These are phyloP conservation scores for Fragosphaeria purpurea DNA, from an alignment of 2,329 filamentous ascomycete genomes.

Conservation along the genomic window DNA sequence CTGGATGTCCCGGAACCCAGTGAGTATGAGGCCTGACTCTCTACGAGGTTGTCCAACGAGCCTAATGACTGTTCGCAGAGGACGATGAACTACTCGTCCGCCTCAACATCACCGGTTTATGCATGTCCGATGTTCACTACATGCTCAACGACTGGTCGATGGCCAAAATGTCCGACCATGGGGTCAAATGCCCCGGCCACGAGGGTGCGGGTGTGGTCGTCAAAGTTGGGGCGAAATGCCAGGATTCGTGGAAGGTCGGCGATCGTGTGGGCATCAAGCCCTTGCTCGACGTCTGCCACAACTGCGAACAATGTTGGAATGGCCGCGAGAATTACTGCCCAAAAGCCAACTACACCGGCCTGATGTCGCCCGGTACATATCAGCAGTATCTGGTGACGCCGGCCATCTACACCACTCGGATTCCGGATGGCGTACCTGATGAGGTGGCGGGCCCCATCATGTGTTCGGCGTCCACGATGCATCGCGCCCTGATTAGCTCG, in stretches of 20 bases:
- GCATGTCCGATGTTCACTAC: conserved; percentile 14
- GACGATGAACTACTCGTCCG: conserved; percentile 14
- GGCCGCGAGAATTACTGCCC: conserved; percentile 25
- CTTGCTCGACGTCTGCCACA: conserved; percentile 21
- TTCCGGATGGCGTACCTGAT: conserved; percentile 37
- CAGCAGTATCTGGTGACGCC: conserved; percentile 49
- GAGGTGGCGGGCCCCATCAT: conserved; percentile 48
- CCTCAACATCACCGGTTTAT: conserved; percentile 12
- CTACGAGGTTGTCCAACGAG: too few relatives aligned
- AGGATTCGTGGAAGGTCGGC: conserved; percentile 20
- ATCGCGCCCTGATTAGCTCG: conserved; percentile 43
- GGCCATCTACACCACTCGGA: conserved; percentile 41
- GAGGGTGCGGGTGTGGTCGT: conserved; percentile 29
- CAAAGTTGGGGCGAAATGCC: conserved; percentile 20
- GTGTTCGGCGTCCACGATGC: conserved; percentile 49
- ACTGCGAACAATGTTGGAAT: conserved; percentile 25
- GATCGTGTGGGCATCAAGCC: conserved; percentile 30
- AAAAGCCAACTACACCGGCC: conserved; percentile 8
- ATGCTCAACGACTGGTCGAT: conserved; percentile 11
- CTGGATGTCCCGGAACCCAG: too few relatives aligned
- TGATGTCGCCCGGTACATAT: conserved; percentile 34
- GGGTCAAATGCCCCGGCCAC: conserved; percentile 21
- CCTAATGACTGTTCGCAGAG: background rate
- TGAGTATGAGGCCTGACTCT: too few relatives aligned
- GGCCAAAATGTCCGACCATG: conserved; percentile 10